Percentiles rank a stretch among this genome's conserved stretches.
Evolutionary conservation across 352 stramenopile species (phyloP).

Genomic region (Pythium sukuiense): DNA sequence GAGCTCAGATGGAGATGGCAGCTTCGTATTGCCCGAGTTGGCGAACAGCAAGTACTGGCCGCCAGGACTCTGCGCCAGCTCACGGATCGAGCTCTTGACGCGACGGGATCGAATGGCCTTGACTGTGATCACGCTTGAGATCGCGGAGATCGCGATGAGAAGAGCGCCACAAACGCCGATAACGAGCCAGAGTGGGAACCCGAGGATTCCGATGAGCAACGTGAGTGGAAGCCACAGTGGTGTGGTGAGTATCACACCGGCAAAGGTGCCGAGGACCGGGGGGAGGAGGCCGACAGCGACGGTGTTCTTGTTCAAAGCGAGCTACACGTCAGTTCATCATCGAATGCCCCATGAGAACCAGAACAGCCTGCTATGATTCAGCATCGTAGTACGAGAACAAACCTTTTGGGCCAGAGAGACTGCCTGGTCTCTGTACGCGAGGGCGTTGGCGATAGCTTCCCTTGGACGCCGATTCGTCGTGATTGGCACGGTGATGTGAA

Average conservation of each 20-base stretch:
- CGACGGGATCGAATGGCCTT: conserved; percentile 51
- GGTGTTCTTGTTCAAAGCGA: conserved; percentile 63
- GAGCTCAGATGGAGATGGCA: conserved; percentile 33
- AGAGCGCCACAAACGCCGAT: conserved; percentile 43
- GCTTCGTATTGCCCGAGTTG: conserved; percentile 37
- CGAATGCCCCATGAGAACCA: too few relatives aligned
- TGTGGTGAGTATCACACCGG: conserved; percentile 45
- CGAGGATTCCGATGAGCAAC: conserved; percentile 52
- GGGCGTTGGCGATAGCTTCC: conserved; percentile 37
- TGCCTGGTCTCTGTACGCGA: conserved; percentile 43
- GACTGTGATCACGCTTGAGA: conserved; percentile 52
- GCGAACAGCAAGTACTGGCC: conserved; percentile 68
- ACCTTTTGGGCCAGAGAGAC: conserved; percentile 46
- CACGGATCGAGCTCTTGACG: conserved; percentile 39
- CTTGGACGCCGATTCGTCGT: conserved; percentile 48
- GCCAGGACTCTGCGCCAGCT: conserved; percentile 51
- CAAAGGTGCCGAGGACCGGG: conserved; percentile 40
- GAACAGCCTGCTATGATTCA: not conserved
- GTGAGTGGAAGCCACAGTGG: conserved; percentile 63
- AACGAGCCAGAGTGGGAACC: conserved; percentile 64
- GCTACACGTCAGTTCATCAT: conserved; percentile 20
- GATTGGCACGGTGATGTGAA: conserved; percentile 39
- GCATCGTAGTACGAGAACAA: not conserved
- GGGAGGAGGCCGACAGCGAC: conserved; percentile 50
- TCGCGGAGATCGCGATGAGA: conserved; percentile 41